Base-by-base conservation (phyloP, 805 yeast genomes). In the Ogataea degrootiae region DNA sequence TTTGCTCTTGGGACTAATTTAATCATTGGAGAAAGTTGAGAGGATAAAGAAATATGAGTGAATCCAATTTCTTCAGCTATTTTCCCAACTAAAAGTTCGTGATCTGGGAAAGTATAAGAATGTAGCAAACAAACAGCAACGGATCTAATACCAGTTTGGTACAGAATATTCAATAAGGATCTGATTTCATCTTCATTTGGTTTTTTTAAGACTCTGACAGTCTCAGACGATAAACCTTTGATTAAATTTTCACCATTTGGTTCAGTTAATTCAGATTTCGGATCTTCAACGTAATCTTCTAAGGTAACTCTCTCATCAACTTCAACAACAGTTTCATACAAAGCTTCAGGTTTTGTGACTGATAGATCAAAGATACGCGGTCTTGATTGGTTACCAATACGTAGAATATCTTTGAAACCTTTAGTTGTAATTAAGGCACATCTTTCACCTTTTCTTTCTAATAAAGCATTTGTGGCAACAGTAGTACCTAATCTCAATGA, bases 401-500 rank as follows among this genome's bases (percentile, higher is more conserved):
- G 67, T 51, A 92, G 70, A 37, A 87, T 81, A 60, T 92, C 97
- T 55, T 79, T 80, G 67, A 89, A 92, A 0, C 97, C 99, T 58
- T 82, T 85, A 15, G 97, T 87, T 2, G 96, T 89, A 5, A 91
- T 66, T 49, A 92, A 73, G 1, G 94, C 95, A 56, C 95, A 91
- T 33, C 81, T 71, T 48, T 90, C 95, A 44, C 98, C 99, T 61
- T 90, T 90, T 52, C 98, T 76, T 61, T 92, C 98, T 50, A 92
- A 73, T 34, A 94, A 74, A 1, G 98, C 97, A 68, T 92, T 92
- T 7, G 98, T 92, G 2, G 99, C 98, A 11, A 90, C 94, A 0
- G 97, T 91, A 4, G 97, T 90, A 3, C 97, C 97, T 86, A 91
- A 83, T 47, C 96, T 73, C 42, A 90, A 80, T 39, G 83, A 77